These are phyloP conservation scores for Suillus occidentalis DNA, from an alignment of 768 basidiomycete species.

Conservation along the genomic window DNA sequence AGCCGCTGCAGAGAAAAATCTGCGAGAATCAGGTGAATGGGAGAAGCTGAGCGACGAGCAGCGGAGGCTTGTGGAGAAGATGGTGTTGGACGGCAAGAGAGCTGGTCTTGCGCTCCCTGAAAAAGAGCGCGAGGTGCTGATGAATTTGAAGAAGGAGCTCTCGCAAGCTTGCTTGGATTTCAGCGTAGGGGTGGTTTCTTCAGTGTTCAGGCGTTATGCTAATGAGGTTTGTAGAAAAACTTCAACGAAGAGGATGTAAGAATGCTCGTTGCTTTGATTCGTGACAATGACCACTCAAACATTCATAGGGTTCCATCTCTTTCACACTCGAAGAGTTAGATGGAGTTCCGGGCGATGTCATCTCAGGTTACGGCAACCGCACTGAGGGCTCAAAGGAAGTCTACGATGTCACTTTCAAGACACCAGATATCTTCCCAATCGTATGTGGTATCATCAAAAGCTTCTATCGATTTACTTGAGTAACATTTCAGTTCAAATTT, in stretches of 20 bases:
- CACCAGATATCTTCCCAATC: constrained; percentile 78
- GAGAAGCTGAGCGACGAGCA: constrained; percentile 66
- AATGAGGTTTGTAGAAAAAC: constrained; percentile 58
- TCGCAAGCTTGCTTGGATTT: constrained; percentile 79
- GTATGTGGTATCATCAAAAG: constrained; percentile 39
- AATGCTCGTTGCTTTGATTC: not conserved
- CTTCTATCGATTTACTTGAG: not conserved
- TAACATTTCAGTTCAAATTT: constrained; percentile 64
- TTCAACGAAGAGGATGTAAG: constrained; percentile 85
- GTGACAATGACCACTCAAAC: not conserved
- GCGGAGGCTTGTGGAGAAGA: constrained; percentile 76
- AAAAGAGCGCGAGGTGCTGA: constrained; percentile 56
- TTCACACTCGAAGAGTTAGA: constrained; percentile 75
- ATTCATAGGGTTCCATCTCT: constrained; percentile 51
- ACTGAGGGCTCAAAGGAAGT: constrained; percentile 56
- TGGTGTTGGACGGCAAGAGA: constrained; percentile 76
- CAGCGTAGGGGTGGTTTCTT: constrained; percentile 47
- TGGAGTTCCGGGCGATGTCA: constrained; percentile 77
- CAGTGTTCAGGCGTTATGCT: not conserved
- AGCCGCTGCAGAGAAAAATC: constrained; percentile 64
- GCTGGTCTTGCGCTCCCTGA: constrained; percentile 75
- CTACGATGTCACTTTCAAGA: constrained; percentile 79
- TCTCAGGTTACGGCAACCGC: constrained; percentile 74
- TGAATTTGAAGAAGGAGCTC: constrained; percentile 69
- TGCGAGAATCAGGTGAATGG: constrained; percentile 61